These are phyloP conservation scores for Sarocladium strictum DNA, from an alignment of 2,329 filamentous ascomycete species.

Conservation along the genomic window DNA sequence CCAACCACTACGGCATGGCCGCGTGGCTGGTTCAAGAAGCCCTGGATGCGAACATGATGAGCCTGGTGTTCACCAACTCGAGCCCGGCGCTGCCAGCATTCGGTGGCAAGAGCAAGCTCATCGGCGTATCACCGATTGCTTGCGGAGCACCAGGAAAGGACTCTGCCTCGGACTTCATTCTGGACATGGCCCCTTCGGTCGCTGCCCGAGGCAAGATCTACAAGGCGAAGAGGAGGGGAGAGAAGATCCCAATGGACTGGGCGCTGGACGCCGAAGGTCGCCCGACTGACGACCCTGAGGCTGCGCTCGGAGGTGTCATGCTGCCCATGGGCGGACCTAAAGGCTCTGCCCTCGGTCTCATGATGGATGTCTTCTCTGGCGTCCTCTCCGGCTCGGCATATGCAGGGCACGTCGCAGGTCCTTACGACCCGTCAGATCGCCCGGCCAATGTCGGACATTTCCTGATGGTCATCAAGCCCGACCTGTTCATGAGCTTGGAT, in stretches of 20 bases:
- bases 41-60: conserved; percentile 65
- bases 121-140: conserved; percentile 69
- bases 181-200: conserved; percentile 69
- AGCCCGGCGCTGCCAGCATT: conserved; percentile 67
- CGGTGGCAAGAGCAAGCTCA: conserved; percentile 61
- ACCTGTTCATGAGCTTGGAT: conserved; percentile 65
- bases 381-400: conserved; percentile 73
- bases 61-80: conserved; percentile 64
- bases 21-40: conserved; percentile 78
- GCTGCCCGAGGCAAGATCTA: conserved; percentile 69
- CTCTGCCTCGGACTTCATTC: conserved; percentile 52
- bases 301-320: conserved; percentile 73
- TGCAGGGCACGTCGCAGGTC: conserved; percentile 68
- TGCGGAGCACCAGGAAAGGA: conserved; percentile 64
- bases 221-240: conserved; percentile 60
- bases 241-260: conserved; percentile 69
- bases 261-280: conserved; percentile 66
- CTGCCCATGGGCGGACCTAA: conserved; percentile 82
- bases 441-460: conserved; percentile 71
- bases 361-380: conserved; percentile 88
- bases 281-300: conserved; percentile 64
- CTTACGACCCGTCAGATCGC: conserved; percentile 61
- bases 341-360: conserved; percentile 68
- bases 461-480: conserved; percentile 65
- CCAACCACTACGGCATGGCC: conserved; percentile 79